Base-by-base conservation (phyloP, 768 basidiomycete species). In the Tylopilus intermedius region DNA sequence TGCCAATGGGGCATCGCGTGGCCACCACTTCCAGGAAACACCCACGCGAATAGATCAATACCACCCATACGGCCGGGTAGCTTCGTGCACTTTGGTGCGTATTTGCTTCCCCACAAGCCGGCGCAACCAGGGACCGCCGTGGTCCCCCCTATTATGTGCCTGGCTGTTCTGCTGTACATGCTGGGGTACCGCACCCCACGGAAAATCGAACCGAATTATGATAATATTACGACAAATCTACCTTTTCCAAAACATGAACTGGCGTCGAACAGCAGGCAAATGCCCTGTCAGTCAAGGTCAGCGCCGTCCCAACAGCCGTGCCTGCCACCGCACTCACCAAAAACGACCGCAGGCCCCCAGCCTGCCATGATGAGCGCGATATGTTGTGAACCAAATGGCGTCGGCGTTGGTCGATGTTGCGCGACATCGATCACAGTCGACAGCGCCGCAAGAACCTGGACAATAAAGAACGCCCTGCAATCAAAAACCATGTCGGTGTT, bases 341-440 rank as follows among this genome's bases (percentile, higher is more conserved):
- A 80, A 33, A 83, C 61, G 21, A 86, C 32, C 9, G 71, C 68
- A 8, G 84, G 84, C 6, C 75, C 79, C 84, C 83, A 86, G 9
- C 74, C 81, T 8, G 71, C 74, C 24, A 84, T 65, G 15, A 86
- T 59, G 42, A 86, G 62, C 37, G 81, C 80, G 50, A 87, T 61
- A 62, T 87, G 81, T 54, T 87, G 84, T 27, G 83, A 79, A 26
- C 83, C 84, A 58, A 87, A 78, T 4, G 83, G 69, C 13, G 76
- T 67, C 2, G 84, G 82, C 11, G 58, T 57, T 22, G 65, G 46
- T 1, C 66, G 68, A 42, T 64, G 64, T 47, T 33, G 68, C 29
- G 62, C 72, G 37, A 81, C 70, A 60, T 84, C 82, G 37, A 83
- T 64, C 27, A 83, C 58, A 2, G 79, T 77, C 6, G 78, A 74